Evolutionary conservation across 2,329 filamentous ascomycete species (phyloP), one percentile per base, ranked within the genome.

Genomic region (Parastagonospora avenae): DNA sequence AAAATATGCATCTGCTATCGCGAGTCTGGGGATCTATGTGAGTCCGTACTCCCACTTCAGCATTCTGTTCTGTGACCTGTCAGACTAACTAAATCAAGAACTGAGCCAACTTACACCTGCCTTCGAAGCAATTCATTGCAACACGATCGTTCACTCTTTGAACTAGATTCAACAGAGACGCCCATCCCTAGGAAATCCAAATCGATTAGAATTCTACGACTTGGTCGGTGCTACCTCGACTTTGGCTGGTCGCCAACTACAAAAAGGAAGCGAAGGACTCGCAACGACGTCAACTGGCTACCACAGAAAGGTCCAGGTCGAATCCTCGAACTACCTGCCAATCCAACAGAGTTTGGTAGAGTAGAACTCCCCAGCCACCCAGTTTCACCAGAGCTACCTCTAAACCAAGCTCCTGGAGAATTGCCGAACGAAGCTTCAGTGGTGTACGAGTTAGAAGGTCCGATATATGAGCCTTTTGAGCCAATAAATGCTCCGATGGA

Each of bases 1-100:
- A 40, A 57, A 41, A 46, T 4, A 59, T 59, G 56, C 48, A 36
- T 27, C 42, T 56, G 15, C 37, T 47, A 11, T 43, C 55, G 14
- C 52, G 39, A 11, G 45, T 30, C 24, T 38, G 48, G 47, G 37
- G 10, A 32, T 44, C 50, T 43, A 50, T 44, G 55, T 56, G 48
- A 48, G 55, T 51, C 16, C 37, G 38, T 55, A 31, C 11, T 30
- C 31, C 45, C 36, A 19, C 42, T 19, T 30, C 16, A 10, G 24
- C 10, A 10, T 47, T 29, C 4, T 28, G 9, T 24, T 43, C 30
- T 31, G 15, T 31, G 7, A 15, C 28, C 28, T 1, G 2, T 29
- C 51, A 44, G 27, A 55, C 40, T 36, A 7, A 24, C 14, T 9
- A 12, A n/a, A 4, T 29, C 1, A 19, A 55, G 47, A 29, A 30